Evolutionary conservation across 345 rosid species (phyloP), one percentile per base, ranked within the genome.

Genomic region (Ailanthus altissimus): DNA sequence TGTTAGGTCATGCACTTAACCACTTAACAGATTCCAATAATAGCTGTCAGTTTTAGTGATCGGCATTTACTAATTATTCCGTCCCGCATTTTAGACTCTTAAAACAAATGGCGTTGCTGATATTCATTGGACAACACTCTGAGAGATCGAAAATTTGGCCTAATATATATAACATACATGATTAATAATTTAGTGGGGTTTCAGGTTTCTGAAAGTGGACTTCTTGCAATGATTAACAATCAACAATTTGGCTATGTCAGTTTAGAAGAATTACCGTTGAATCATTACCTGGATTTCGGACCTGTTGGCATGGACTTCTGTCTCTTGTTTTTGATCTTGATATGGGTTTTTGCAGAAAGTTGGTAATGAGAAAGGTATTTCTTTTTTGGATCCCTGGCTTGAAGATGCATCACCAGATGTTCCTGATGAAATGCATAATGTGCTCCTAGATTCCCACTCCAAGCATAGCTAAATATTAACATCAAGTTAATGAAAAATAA

Each of bases 371-470:
- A 72, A 82, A 40, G 87, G 63, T 42, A 61, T 50, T 49, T 84
- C 87, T 53, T 56, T 79, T 84, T 86, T 84, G 71, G 82, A 78
- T 79, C 74, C 90, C 70, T 84, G 88, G 82, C 83, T 84, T 23
- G 91, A 86, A 78, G 91, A 83, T 76, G 87, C 88, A 79, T 76
- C 68, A 51, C 84, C 83, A 5, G 83, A 84, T 46, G 87, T 83
- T 63, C 83, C 84, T 56, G 87, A 82, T 73, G 94, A 85, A 3
- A 85, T 81, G 60, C 82, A 81, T 0, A 85, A 80, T 72, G 83
- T 85, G 85, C 84, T 81, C 62, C 87, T 88, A 0, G 94, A 87
- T 80, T 91, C 97, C 86, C 89, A 77, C 84, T 90, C 91, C 78
- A 93, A 74, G 81, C 88, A 86, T 70, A 93, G 88, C 98, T 90